Percentiles rank a stretch among this genome's conserved stretches.
phyloP scores from a whole-genome alignment of 1,284 basidiomycete species.

The Spongiforma sp. region DNA sequence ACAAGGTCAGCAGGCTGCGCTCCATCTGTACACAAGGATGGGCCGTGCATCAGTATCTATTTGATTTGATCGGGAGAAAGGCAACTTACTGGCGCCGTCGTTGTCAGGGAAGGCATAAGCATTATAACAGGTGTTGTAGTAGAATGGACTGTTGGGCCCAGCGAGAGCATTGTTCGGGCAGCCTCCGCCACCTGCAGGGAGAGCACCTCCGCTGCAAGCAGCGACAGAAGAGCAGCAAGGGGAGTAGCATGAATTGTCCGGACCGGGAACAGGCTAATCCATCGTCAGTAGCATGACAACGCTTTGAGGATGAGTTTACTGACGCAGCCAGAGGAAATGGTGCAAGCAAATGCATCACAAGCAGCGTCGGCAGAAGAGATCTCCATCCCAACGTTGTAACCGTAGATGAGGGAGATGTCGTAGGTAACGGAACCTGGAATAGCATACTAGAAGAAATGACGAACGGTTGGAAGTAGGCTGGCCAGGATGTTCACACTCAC shows the following conservation, averaged over 20 bases:
- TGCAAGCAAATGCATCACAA: conserved; percentile 38
- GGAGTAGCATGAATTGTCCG: conserved; percentile 31
- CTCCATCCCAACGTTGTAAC: conserved; percentile 43
- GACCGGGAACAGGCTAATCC: conserved; percentile 36
- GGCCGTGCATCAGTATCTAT: neutral
- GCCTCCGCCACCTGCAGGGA: conserved; percentile 35
- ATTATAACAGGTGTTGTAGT: conserved; percentile 35
- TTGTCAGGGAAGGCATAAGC: conserved; percentile 40
- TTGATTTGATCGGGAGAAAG: neutral
- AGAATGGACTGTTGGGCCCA: conserved; percentile 37
- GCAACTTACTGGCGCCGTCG: conserved; percentile 31
- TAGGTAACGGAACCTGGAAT: conserved; percentile 40
- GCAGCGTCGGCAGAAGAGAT: conserved; percentile 35
- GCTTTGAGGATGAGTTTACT: conserved; percentile 13
- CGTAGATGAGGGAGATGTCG: conserved; percentile 43
- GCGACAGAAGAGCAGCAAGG: conserved; percentile 32
- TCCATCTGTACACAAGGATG: no score
- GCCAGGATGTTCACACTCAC: no score
- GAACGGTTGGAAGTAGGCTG: neutral
- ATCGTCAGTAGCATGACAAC: conserved; percentile 6
- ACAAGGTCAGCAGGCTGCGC: conserved; percentile 31
- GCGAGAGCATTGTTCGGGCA: conserved; percentile 35
- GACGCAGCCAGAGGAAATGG: conserved; percentile 33
- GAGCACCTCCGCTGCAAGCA: conserved; percentile 31
- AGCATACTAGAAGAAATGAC: conserved; percentile 22